Evolutionary conservation across 2,329 filamentous ascomycete species (phyloP).

Genomic region (Xylaria sp.): DNA sequence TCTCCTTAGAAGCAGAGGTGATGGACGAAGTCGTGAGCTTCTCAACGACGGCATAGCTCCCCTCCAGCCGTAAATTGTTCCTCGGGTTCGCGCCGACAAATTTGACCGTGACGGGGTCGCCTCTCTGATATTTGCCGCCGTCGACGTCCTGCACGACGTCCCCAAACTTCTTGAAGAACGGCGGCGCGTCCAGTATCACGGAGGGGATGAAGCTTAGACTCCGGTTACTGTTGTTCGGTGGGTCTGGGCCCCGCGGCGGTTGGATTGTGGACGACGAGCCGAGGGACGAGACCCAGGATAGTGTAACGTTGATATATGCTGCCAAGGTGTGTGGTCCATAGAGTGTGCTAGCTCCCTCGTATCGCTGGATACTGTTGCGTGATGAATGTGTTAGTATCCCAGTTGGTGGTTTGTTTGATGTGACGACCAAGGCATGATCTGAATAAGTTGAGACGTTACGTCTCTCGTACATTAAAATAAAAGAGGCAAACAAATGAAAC

Average conservation of each 20-base stretch:
- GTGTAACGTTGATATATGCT: conserved; percentile 84
- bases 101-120: conserved; percentile 69
- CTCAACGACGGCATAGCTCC: conserved; percentile 82
- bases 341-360: conserved; percentile 89
- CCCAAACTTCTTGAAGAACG: conserved; percentile 75
- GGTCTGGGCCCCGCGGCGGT: conserved; percentile 63
- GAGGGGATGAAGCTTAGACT: conserved; percentile 82
- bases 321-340: conserved; percentile 87
- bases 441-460: background rate
- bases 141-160: conserved; percentile 66
- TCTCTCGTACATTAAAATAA: background rate
- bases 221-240: conserved; percentile 80
- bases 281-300: conserved; percentile 75
- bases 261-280: conserved; percentile 55
- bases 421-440: background rate
- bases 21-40: conserved; percentile 53
- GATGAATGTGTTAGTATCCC: conserved; percentile 43
- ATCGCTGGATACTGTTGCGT: conserved; percentile 75
- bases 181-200: conserved; percentile 77
- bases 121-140: conserved; percentile 61
- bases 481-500: background rate
- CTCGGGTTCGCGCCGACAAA: conserved; percentile 91
- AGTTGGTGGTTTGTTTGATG: background rate
- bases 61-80: conserved; percentile 82
- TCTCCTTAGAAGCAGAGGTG: conserved; percentile 7